phyloP scores from a whole-genome alignment of 1,284 basidiomycete species.

The Farysia itapuensis region DNA sequence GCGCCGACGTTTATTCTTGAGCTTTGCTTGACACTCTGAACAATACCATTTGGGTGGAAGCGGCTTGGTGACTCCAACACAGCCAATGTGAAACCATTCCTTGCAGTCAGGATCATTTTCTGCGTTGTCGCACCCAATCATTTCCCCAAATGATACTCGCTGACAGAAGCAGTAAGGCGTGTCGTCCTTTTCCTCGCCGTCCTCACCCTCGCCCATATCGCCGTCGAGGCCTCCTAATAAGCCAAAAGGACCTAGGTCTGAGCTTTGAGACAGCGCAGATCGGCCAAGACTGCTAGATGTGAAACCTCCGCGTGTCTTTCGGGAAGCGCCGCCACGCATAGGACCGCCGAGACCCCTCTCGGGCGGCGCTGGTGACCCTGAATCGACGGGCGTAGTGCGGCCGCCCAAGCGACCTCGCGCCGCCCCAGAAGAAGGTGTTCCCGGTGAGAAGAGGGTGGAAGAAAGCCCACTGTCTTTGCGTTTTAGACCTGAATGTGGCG shows the following conservation, averaged over 20 bases:
- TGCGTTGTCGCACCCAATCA: constrained; percentile 51
- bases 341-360: constrained; percentile 24
- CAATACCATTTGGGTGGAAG: constrained; percentile 57
- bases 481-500: constrained; percentile 22
- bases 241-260: constrained; percentile 13
- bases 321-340: constrained; percentile 16
- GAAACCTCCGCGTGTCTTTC: constrained; percentile 29
- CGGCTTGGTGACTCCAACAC: constrained; percentile 57
- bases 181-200: constrained; percentile 50
- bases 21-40: constrained; percentile 37
- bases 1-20: constrained; percentile 33
- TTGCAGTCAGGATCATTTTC: constrained; percentile 51
- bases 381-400: constrained; percentile 31
- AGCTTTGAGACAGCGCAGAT: constrained; percentile 27
- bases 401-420: constrained; percentile 25
- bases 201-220: constrained; percentile 36
- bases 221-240: constrained; percentile 26
- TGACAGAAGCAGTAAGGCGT: constrained; percentile 59
- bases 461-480: constrained; percentile 27
- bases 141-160: constrained; percentile 56
- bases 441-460: constrained; percentile 15
- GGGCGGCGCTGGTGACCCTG: constrained; percentile 30
- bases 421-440: constrained; percentile 26
- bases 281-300: constrained; percentile 17
- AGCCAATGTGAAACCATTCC: constrained; percentile 59